A percentile compares a stretch with the other conserved stretches of the same genome.
These are phyloP conservation scores for Microcyclosporella mali DNA, from an alignment of 2,329 filamentous ascomycete genomes.

Conservation along the genomic window DNA sequence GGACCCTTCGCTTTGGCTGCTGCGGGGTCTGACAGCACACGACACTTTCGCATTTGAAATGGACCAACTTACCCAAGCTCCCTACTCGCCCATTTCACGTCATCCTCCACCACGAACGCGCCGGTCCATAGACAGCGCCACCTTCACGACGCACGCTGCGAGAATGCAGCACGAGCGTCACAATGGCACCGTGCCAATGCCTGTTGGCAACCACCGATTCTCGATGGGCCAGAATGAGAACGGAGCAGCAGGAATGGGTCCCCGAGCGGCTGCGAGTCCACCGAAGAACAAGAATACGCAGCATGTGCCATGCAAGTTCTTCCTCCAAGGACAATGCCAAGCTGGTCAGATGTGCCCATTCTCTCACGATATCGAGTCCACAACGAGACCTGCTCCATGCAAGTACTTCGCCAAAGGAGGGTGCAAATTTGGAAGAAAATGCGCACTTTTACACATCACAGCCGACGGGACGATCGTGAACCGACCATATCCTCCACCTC, in stretches of 20 bases:
- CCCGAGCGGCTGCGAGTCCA: slow-evolving; percentile 39
- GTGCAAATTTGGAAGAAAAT: slow-evolving; percentile 98
- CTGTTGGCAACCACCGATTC: slow-evolving; percentile 18
- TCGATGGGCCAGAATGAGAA: slow-evolving; percentile 14
- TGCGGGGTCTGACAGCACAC: too few species aligned
- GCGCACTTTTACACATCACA: slow-evolving; percentile 91
- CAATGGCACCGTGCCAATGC: slow-evolving; percentile 27
- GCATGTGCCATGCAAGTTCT: slow-evolving; percentile 99
- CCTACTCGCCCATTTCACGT: slow-evolving; percentile 8
- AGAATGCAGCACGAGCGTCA: slow-evolving; percentile 21
- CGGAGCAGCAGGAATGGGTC: slow-evolving; percentile 15
- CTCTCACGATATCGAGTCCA: slow-evolving; percentile 80
- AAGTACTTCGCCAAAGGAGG: slow-evolving; percentile 99
- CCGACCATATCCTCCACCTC: slow-evolving; percentile 37
- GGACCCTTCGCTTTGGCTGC: too few species aligned
- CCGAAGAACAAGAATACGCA: slow-evolving; percentile 64
- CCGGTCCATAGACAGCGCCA: slow-evolving; percentile 17
- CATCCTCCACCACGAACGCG: slow-evolving; percentile 7
- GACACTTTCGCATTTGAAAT: slow-evolving; percentile 11
- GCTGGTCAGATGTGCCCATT: slow-evolving; percentile 94
- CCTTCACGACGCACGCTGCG: slow-evolving; percentile 11
- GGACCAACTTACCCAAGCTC: slow-evolving; percentile 7
- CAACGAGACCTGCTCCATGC: slow-evolving; percentile 80
- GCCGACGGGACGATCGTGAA: slow-evolving; percentile 91
- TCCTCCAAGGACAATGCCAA: slow-evolving; percentile 90